These are phyloP conservation scores for Mrakiaceae sp. DNA, from an alignment of 1,284 basidiomycete species.

Conservation along the genomic window DNA sequence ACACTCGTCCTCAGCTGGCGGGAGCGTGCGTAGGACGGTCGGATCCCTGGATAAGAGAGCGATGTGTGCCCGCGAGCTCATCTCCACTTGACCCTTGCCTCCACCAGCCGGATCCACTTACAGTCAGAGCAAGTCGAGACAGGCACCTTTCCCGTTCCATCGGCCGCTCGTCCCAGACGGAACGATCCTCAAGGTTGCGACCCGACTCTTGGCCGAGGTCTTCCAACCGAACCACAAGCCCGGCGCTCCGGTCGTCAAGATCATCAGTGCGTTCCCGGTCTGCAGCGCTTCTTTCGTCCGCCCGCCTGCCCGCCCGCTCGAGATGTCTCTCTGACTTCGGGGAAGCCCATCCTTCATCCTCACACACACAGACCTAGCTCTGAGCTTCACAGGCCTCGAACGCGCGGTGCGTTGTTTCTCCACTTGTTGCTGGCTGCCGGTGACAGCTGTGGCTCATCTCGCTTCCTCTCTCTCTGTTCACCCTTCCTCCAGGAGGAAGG, in stretches of 20 bases:
- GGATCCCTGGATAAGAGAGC: no score
- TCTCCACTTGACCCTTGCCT: neutral
- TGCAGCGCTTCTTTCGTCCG: constrained; percentile 17
- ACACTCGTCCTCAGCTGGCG: constrained; percentile 67
- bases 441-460: no score
- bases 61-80: no score
- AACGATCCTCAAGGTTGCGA: constrained; percentile 59
- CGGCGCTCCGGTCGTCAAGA: constrained; percentile 46
- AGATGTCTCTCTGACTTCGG: neutral
- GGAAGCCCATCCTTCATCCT: no score
- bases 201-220: constrained; percentile 79
- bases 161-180: constrained; percentile 17
- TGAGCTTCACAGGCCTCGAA: constrained; percentile 76
- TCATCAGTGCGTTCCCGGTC: constrained; percentile 43
- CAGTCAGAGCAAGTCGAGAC: constrained; percentile 20
- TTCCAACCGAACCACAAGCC: constrained; percentile 41
- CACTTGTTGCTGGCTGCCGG: no score
- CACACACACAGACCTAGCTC: constrained; percentile 38
- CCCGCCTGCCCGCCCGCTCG: neutral
- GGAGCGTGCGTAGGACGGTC: constrained; percentile 42
- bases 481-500: constrained; percentile 49
- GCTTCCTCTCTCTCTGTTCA: no score
- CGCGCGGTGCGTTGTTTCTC: constrained; percentile 21
- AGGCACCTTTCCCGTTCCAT: constrained; percentile 28
- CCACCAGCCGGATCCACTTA: neutral